Conservation (phyloP, 140 eudicot genomes). For the Ambrosia hybrid region DNA sequence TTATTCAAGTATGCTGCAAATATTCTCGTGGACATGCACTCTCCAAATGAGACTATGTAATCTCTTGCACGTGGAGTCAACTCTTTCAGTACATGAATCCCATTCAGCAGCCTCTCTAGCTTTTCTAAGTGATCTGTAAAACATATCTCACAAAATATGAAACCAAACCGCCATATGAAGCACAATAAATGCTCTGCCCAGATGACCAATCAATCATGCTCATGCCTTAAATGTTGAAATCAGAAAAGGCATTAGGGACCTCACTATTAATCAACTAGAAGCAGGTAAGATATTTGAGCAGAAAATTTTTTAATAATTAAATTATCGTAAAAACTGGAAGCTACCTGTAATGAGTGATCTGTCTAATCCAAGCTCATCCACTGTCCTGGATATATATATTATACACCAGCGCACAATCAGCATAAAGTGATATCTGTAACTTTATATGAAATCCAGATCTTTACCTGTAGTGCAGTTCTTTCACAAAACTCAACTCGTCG, state of each 20-base stretch:
- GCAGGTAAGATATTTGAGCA: not conserved
- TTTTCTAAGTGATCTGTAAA: conserved; percentile 68
- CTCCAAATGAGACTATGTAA: conserved; percentile 87
- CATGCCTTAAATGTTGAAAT: not conserved
- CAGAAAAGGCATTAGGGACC: not conserved
- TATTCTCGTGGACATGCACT: conserved; percentile 89
- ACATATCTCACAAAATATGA: not conserved
- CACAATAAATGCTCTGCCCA: not conserved
- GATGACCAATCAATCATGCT: not conserved
- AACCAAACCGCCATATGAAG: not conserved
- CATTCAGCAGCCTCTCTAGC: conserved; percentile 80
- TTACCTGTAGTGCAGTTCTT: conserved; percentile 6
- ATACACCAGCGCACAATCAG: conserved; percentile 3
- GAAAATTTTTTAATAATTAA: not conserved
- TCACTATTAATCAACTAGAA: not conserved
- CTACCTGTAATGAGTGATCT: conserved; percentile 53
- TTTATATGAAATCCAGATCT: not conserved
- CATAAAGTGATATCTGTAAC: not conserved
- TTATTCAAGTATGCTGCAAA: conserved; percentile 81
- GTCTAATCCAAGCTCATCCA: conserved; percentile 73
- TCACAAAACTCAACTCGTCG: conserved; percentile 2
- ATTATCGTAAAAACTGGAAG: not conserved
- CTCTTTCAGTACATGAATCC: conserved; percentile 88
- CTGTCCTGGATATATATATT: conserved; percentile 50
- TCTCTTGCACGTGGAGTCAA: conserved; percentile 82